A percentile compares a stretch with the other conserved stretches of the same genome.
Conservation (phyloP, 192 early-diverging fungal species). For the Backusella psychrophila region DNA sequence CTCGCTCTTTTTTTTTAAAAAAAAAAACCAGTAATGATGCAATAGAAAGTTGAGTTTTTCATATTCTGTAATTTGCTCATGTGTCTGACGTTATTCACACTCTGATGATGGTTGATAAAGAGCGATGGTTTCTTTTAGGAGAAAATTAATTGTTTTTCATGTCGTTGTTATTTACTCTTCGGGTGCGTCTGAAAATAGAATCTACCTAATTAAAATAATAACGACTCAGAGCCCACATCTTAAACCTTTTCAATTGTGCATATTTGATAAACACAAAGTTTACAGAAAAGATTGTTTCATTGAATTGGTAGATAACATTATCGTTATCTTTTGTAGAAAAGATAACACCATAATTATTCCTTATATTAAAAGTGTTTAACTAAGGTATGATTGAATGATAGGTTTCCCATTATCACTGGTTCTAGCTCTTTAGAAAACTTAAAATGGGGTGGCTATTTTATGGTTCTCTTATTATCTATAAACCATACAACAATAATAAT, state of each 20-base stretch:
- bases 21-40: neutral
- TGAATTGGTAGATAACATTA: neutral
- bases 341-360: neutral
- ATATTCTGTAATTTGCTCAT: neutral
- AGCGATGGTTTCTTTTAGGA: neutral
- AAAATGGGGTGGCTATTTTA: neutral
- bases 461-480: neutral
- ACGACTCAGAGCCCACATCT: neutral
- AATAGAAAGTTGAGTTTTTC: neutral
- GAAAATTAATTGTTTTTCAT: neutral
- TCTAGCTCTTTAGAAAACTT: neutral
- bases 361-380: neutral
- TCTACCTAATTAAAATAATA: neutral
- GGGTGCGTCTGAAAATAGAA: neutral
- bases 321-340: neutral
- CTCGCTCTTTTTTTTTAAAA: neutral
- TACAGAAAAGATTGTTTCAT: neutral
- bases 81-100: neutral
- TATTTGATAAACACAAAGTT: neutral
- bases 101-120: neutral
- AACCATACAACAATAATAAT: neutral
- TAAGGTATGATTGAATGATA: neutral
- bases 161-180: neutral
- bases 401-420: neutral
- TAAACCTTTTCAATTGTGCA: neutral